Evolutionary conservation across 768 basidiomycete species (phyloP), one percentile per base, ranked within the genome.

Genomic region (Tulasnella sp.): DNA sequence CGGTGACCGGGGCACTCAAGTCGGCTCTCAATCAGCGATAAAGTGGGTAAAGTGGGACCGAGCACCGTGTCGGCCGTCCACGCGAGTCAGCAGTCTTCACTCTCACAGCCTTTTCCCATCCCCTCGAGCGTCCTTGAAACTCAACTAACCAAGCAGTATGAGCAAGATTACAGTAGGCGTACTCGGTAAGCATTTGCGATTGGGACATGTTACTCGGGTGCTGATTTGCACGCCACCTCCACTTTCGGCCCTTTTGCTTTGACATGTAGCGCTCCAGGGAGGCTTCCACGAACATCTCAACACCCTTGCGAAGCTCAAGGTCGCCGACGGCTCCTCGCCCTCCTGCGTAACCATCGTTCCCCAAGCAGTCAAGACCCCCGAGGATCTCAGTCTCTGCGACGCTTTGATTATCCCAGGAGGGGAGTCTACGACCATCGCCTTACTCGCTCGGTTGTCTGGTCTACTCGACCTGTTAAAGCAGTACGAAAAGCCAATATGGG

Each of bases 331-430:
- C 28, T 37, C 64, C 14, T 54, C 82, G 83, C 90, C 74, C 48
- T 46, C 82, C 48, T 54, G 77, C 50, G 81, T 80, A 28, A 76
- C 83, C 76, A 83, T 83, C 69, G 81, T 86, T 41, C 41, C 82
- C 31, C 83, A 72, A 78, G 24, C 89, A 91, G 94, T 98, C 20
- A 92, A 93, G 72, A 94, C 91, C 2, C 86, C 89, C 2, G 90
- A 90, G n/a, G 96, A 98, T 80, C 90, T 98, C 42, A 86, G 86
- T 76, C 86, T 84, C 77, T 97, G 96, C 85, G 91, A 94, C 83
- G 97, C 93, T 0, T 88, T 99, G 75, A 92, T 99, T 81, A 95
- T 99, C 82, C 97, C 97, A 16, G 97, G 97, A 9, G 97, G 97
- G 94, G 97, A 99, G 87, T 96, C 94, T 6, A 98, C 97, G 7